A percentile compares a stretch with the other conserved stretches of the same genome.
Conservation (phyloP, 805 yeast species). For the Brettanomyces custersianus region DNA sequence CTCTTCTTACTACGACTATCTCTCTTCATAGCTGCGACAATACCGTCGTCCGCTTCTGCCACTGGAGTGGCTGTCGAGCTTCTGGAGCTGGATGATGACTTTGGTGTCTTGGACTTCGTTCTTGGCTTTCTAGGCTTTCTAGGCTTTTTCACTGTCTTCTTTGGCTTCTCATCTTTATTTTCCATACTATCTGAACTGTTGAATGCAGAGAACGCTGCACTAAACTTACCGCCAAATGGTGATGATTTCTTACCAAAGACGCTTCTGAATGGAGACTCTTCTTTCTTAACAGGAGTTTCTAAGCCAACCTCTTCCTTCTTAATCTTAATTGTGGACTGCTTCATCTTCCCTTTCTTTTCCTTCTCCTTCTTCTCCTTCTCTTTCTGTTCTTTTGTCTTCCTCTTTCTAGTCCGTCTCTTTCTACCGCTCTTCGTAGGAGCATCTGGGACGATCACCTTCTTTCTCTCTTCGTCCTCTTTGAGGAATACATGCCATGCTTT, state of each 20-base stretch:
- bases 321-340: constrained; percentile 12
- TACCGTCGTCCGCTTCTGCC: constrained; percentile 1
- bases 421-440: constrained; percentile 34
- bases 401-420: constrained; percentile 19
- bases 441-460: constrained; percentile 39
- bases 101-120: neutral
- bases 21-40: constrained; percentile 1
- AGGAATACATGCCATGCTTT: constrained; percentile 60
- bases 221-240: constrained; percentile 4
- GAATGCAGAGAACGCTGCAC: constrained; percentile 4
- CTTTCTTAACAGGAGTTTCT: neutral
- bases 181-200: neutral
- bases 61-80: neutral
- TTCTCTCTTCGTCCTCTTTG: constrained; percentile 51
- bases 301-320: constrained; percentile 3
- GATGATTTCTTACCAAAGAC: constrained; percentile 3
- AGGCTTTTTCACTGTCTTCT: neutral
- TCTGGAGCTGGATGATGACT: neutral
- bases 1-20: neutral
- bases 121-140: neutral
- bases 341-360: constrained; percentile 6
- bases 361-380: constrained; percentile 12
- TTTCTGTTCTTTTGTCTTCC: constrained; percentile 10
- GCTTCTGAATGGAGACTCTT: constrained; percentile 1
- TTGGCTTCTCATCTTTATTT: neutral